These are phyloP conservation scores for Ogataea salicorniae DNA, from an alignment of 805 yeast genomes.

Conservation along the genomic window DNA sequence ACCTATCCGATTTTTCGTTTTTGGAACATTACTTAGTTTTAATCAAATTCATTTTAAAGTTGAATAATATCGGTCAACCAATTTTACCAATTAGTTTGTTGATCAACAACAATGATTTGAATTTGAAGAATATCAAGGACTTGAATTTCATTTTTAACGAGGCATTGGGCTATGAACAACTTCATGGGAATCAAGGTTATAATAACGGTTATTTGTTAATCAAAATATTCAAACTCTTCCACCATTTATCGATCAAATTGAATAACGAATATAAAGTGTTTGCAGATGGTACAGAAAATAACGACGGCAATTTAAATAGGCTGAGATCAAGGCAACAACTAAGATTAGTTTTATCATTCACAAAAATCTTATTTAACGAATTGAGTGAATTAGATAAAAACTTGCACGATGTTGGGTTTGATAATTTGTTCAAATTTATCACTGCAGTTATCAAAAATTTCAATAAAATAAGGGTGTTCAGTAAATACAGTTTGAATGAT, in stretches of 20 bases:
- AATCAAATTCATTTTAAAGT: constrained; percentile 21
- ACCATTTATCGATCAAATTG: constrained; percentile 20
- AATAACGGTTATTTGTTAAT: constrained; percentile 37
- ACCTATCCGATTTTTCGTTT: constrained; percentile 52
- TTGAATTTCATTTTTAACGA: constrained; percentile 16
- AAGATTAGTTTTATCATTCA: constrained; percentile 29
- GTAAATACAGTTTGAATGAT: constrained; percentile 12
- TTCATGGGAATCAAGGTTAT: constrained; percentile 9
- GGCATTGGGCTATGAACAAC: constrained; percentile 15
- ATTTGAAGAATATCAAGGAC: constrained; percentile 12
- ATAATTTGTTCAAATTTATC: constrained; percentile 27
- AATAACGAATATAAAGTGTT: constrained; percentile 20
- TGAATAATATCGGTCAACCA: constrained; percentile 27
- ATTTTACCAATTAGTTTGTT: constrained; percentile 22
- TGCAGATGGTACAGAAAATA: constrained; percentile 12
- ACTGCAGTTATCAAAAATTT: constrained; percentile 21
- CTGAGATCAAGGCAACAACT: constrained; percentile 24
- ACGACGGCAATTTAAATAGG: constrained; percentile 17
- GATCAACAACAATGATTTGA: not conserved
- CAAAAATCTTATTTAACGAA: constrained; percentile 28
- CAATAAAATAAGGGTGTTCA: constrained; percentile 14
- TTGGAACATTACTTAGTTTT: constrained; percentile 31
- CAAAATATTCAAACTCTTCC: constrained; percentile 36
- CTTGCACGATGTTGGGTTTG: constrained; percentile 27
- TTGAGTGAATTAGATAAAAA: constrained; percentile 20